A percentile compares a stretch with the other conserved stretches of the same genome.
These are phyloP conservation scores for Madurella mycetomatis DNA, from an alignment of 2,329 filamentous ascomycete genomes.

Conservation along the genomic window DNA sequence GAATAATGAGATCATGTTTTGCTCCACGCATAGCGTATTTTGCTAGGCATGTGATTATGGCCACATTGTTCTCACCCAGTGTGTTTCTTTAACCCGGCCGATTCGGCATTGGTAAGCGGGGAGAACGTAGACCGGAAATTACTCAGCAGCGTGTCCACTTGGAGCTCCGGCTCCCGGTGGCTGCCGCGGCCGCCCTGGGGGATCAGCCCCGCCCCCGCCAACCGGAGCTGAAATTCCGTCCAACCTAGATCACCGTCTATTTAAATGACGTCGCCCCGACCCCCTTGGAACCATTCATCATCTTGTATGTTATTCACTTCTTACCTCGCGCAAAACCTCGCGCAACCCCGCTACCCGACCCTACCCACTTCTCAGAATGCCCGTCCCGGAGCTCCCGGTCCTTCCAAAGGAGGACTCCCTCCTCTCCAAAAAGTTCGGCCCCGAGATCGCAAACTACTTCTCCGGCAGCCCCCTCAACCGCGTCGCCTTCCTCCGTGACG, in stretches of 20 bases:
- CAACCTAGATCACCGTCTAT: no score
- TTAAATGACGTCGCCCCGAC: no score
- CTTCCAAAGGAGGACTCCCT: conserved; percentile 55
- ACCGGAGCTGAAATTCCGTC: no score
- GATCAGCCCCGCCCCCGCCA: background rate
- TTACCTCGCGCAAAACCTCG: no score
- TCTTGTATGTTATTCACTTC: no score
- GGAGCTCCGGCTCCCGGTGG: no score
- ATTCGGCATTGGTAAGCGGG: background rate
- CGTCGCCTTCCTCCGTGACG: conserved; percentile 69
- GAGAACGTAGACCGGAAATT: background rate
- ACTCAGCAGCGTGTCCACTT: background rate
- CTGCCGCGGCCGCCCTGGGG: no score
- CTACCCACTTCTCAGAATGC: conserved; percentile 14
- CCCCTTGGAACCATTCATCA: no score
- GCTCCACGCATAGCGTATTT: conserved; percentile 1
- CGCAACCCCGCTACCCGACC: no score
- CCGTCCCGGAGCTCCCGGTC: conserved; percentile 36
- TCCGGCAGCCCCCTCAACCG: conserved; percentile 73
- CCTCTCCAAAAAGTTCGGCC: conserved; percentile 72
- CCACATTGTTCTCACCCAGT: no score
- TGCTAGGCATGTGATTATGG: background rate
- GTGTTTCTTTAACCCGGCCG: no score
- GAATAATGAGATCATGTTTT: conserved; percentile 13
- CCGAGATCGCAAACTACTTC: conserved; percentile 80